These are phyloP conservation scores for Verticillium albo-atrum DNA, from an alignment of 2,329 filamentous ascomycete genomes.

Conservation along the genomic window DNA sequence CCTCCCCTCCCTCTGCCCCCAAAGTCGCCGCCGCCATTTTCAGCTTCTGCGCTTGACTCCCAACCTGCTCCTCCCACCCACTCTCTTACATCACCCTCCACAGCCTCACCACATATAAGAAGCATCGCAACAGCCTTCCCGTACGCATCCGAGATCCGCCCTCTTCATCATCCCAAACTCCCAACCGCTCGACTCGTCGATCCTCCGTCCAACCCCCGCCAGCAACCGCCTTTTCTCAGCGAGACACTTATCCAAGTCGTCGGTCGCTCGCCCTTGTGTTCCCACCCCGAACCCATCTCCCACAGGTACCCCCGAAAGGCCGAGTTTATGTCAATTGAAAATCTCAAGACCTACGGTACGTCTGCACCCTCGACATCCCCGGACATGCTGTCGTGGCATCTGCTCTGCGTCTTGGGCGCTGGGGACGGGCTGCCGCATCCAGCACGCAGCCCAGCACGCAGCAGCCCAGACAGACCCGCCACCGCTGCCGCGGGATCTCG, in stretches of 20 bases:
- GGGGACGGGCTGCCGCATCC: not conserved
- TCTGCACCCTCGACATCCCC: slow-evolving; percentile 15
- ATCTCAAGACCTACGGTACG: slow-evolving; percentile 93
- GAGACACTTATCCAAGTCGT: slow-evolving; percentile 43
- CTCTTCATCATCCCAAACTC: not conserved
- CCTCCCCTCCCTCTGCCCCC: not conserved
- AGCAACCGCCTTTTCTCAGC: slow-evolving; percentile 23
- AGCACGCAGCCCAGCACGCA: slow-evolving; percentile 4
- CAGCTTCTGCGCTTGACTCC: not conserved
- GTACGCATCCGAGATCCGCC: not conserved
- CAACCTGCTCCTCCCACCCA: not conserved
- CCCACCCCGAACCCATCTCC: slow-evolving; percentile 47
- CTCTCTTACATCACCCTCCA: slow-evolving; percentile 14
- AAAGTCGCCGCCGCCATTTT: not conserved
- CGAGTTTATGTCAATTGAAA: slow-evolving; percentile 99
- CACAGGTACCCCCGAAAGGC: slow-evolving; percentile 57
- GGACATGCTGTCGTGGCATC: not conserved
- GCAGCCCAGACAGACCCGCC: not conserved
- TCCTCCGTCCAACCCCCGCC: not conserved
- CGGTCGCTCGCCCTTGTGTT: slow-evolving; percentile 42
- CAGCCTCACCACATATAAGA: slow-evolving; percentile 10
- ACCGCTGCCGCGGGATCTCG: slow-evolving; percentile 6
- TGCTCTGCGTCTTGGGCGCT: not conserved
- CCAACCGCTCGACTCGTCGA: not conserved
- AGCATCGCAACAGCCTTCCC: not conserved